Evolutionary conservation across 2,329 filamentous ascomycete genomes (phyloP), one percentile per base, ranked within the genome.

Genomic region (Fusarium sp.): DNA sequence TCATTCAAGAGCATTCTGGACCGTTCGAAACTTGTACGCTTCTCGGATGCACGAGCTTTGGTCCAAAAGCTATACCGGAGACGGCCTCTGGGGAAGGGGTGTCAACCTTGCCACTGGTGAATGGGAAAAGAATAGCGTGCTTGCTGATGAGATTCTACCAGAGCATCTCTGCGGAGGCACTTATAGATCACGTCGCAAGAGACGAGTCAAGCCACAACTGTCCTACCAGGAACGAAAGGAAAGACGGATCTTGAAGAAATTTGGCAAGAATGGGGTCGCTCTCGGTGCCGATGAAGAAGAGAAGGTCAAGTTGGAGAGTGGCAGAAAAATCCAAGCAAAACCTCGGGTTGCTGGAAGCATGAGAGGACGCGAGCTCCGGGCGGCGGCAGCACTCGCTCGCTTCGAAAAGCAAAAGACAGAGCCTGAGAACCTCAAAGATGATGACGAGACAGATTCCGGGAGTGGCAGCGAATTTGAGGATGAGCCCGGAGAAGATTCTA

Each of bases 121-220:
- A n/a, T 91, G 89, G 78, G 87, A 89, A 73, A 83, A 77, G 45
- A 86, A 90, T 51, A 85, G 84, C 2, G 83, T 90, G 15, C 80
- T 81, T 4, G 84, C 85, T 0, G 85, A 86, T 39, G 90, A 93
- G 70, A 79, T 85, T 22, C 82, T 93, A 50, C 90, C 92, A 1
- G 89, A 93, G 77, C 91, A 94, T 79, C 83, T 96, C 3, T 97
- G 94, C 76, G 94, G 94, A 70, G 94, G 94, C 5, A 95, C 93
- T 7, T 97, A 92, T 79, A 85, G 89, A 53, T 90, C 90, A 3
- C 81, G 86, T 42, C 85, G 89, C 63, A 91, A 89, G 78, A 84
- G 87, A 60, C 88, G 87, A 76, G 83, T 79, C 5, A 86, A 87
- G 74, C 83, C 85, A 33, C 82, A 85, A 48, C 75, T 91, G 35